Evolutionary conservation across 202 grass and related monocot genomes (phyloP).

Genomic region (Zoysia matrella): DNA sequence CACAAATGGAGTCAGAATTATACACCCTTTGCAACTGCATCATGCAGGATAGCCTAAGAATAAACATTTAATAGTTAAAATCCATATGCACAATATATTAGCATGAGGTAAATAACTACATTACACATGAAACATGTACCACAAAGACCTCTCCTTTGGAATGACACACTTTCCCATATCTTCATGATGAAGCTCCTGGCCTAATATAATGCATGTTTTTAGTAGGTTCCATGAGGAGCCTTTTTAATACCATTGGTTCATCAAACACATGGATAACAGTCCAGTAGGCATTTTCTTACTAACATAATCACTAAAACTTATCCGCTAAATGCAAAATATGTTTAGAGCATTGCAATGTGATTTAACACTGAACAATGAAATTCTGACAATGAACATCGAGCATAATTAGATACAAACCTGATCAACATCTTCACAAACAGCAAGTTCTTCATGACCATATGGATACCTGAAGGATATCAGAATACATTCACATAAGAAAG

Average conservation of each 20-base stretch:
- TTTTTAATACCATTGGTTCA: neutral
- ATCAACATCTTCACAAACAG: slow-evolving; percentile 94
- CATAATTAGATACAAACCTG: slow-evolving; percentile 63
- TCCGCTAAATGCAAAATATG: neutral
- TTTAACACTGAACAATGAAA: slow-evolving; percentile 8
- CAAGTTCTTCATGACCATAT: slow-evolving; percentile 99
- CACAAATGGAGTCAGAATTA: neutral
- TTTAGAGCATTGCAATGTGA: neutral
- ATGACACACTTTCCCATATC: slow-evolving; percentile 49
- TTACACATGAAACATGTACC: slow-evolving; percentile 37
- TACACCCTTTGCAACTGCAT: neutral
- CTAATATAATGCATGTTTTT: slow-evolving; percentile 27
- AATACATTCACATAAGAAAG: slow-evolving; percentile 36
- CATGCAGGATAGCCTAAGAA: neutral
- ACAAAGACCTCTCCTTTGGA: slow-evolving; percentile 49
- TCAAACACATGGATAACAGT: slow-evolving; percentile 7
- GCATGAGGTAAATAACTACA: slow-evolving; percentile 29
- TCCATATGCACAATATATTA: slow-evolving; percentile 5
- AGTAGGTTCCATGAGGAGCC: slow-evolving; percentile 5
- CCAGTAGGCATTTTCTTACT: neutral
- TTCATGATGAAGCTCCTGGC: slow-evolving; percentile 42
- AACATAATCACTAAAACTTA: neutral
- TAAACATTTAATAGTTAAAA: neutral
- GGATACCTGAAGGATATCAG: slow-evolving; percentile 65
- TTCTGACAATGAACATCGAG: neutral